Base-by-base conservation (phyloP, 306 rosid genomes). In the Gleditsia sinensis region DNA sequence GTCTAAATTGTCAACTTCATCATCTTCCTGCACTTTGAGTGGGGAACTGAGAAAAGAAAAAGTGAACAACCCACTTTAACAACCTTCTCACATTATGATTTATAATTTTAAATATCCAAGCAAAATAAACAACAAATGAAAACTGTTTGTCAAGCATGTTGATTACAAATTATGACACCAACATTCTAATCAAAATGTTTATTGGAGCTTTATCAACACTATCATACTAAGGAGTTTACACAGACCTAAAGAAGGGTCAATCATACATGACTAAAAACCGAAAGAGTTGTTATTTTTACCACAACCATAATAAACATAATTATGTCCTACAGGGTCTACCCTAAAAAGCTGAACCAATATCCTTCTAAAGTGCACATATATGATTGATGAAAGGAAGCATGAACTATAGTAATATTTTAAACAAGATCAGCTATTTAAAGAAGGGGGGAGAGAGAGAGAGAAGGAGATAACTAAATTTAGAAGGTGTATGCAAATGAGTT, bases 1-100 rank as follows among this genome's bases (percentile, higher is more conserved):
- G 75, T 91, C 98, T 60, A 94, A 76, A 54, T 88, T 85, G 84
- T 94, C 98, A 66, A 91, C 98, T 82, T 94, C 98, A 20, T 94
- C 98, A 58, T 94, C 97, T 53, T 94, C 98, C 77, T 89, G 88
- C 80, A 91, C 81, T 85, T 72, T 89, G 50, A 94, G 86, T 1
- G 96, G 94, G 59, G 97, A 94, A 78, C 98, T 91, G 88, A 13
- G 39, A n/a, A 56, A 77, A 30, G 25, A 67, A 55, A 43, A 68
- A 0, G n/a, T n/a, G n/a, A n/a, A 1, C 34, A 74, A 67, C 40
- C 42, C 39, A 33, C 14, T 59, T 59, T 32, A 51, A 43, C 8
- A 63, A 53, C 11, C 71, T 66, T 49, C 32, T 28, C 45, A 45
- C 66, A 77, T 17, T 43, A 61, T 62, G 16, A 32, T 36, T 55